A percentile compares a stretch with the other conserved stretches of the same genome.
These are phyloP conservation scores for Geosmithia flava DNA, from an alignment of 2,329 filamentous ascomycete species.

Conservation along the genomic window DNA sequence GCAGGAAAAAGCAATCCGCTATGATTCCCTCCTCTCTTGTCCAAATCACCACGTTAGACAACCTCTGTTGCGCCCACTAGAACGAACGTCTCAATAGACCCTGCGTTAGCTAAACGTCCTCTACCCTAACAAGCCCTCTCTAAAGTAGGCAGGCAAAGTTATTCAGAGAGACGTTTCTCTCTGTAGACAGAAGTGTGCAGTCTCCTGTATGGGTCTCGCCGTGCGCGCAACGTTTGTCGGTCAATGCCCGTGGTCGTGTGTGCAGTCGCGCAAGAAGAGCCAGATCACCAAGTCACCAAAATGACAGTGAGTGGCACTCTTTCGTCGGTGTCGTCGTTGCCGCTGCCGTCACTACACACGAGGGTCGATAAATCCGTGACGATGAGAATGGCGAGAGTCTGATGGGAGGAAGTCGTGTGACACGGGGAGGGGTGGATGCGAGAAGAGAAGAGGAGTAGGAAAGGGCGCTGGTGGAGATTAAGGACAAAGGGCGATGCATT, in stretches of 20 bases:
- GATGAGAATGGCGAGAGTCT: background rate
- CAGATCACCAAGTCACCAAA: background rate
- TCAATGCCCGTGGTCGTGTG: background rate
- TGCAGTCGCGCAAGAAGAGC: background rate
- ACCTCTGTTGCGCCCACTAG: slow-evolving; percentile 15
- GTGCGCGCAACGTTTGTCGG: background rate
- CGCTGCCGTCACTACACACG: background rate
- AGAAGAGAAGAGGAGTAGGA: background rate
- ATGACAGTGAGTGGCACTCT: background rate
- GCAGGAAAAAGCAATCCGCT: slow-evolving; percentile 18
- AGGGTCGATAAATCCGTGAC: background rate
- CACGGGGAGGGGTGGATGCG: background rate
- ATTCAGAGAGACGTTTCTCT: background rate
- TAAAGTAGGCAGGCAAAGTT: background rate
- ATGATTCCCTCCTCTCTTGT: slow-evolving; percentile 17
- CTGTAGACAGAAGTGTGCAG: background rate
- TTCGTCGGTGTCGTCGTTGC: background rate
- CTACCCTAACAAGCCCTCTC: background rate
- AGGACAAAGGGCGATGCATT: background rate
- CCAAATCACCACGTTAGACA: slow-evolving; percentile 13
- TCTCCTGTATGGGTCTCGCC: background rate
- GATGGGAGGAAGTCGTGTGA: background rate
- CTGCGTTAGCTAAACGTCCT: slow-evolving; percentile 14
- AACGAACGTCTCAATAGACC: slow-evolving; percentile 4
- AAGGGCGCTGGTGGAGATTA: background rate